These are phyloP conservation scores for Sequoia sempervirens DNA, from an alignment of 75 land plant species.

Conservation along the genomic window DNA sequence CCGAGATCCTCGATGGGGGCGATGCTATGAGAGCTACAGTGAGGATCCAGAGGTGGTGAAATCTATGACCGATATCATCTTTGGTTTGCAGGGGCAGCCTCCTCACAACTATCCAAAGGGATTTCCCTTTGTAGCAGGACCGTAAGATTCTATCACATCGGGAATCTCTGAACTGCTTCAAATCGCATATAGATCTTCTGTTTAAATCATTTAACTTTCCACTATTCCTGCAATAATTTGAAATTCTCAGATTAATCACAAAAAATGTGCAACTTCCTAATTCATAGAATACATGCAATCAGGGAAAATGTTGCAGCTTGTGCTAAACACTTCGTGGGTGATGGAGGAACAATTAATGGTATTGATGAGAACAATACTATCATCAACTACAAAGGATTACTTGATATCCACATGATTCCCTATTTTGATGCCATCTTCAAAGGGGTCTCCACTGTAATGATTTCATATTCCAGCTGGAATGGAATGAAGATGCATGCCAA, in stretches of 20 bases:
- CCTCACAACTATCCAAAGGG: conserved; percentile 27
- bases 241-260: not conserved
- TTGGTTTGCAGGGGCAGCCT: conserved; percentile 63
- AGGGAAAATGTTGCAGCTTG: conserved; percentile 66
- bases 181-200: not conserved
- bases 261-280: not conserved
- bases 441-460: conserved; percentile 72
- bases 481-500: conserved; percentile 78
- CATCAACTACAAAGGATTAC: conserved; percentile 33
- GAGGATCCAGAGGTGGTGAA: conserved; percentile 64
- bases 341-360: conserved; percentile 71
- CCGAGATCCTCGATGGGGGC: conserved; percentile 85
- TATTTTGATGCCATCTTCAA: conserved; percentile 47
- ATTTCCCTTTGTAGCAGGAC: conserved; percentile 48
- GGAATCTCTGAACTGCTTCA: not conserved
- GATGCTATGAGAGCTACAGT: conserved; percentile 91
- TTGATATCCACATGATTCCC: conserved; percentile 67
- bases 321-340: conserved; percentile 78
- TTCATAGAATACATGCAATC: not conserved
- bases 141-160: conserved; percentile 19
- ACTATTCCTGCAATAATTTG: not conserved
- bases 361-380: conserved; percentile 72
- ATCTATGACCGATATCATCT: conserved; percentile 57
- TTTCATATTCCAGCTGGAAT: conserved; percentile 77
- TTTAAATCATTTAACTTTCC: not conserved